These are phyloP conservation scores for Camellia japonica DNA, from an alignment of 148 eudicot species.

Conservation along the genomic window DNA sequence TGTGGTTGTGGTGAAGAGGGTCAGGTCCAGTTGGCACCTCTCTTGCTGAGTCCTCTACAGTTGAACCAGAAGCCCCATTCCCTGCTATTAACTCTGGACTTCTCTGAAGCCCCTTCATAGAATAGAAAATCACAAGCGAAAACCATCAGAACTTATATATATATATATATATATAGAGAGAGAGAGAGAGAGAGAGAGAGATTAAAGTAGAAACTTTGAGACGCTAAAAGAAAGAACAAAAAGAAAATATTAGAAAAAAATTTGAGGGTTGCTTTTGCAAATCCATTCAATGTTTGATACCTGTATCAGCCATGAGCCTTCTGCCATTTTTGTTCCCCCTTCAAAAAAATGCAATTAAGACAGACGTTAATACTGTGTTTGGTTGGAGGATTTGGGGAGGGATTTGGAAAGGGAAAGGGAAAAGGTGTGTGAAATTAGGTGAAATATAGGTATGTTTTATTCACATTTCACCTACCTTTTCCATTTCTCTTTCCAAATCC, in stretches of 20 bases:
- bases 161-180: background rate
- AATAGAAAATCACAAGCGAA: background rate
- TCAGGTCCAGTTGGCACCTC: slow-evolving; percentile 15
- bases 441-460: no score
- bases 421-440: no score
- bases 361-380: background rate
- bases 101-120: background rate
- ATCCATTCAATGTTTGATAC: background rate
- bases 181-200: background rate
- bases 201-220: background rate
- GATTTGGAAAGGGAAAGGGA: no score
- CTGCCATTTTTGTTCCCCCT: slow-evolving; percentile 7
- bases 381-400: no score
- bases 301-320: background rate
- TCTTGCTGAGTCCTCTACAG: slow-evolving; percentile 7
- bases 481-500: no score
- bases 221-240: background rate
- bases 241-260: background rate
- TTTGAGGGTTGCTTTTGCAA: no score
- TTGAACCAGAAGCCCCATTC: background rate
- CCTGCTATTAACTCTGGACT: background rate
- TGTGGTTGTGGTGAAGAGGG: background rate
- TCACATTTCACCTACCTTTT: no score
- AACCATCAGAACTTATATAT: background rate
- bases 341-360: background rate